Evolutionary conservation across 352 stramenopile species (phyloP).

Genomic region (Phytophthora sp.): DNA sequence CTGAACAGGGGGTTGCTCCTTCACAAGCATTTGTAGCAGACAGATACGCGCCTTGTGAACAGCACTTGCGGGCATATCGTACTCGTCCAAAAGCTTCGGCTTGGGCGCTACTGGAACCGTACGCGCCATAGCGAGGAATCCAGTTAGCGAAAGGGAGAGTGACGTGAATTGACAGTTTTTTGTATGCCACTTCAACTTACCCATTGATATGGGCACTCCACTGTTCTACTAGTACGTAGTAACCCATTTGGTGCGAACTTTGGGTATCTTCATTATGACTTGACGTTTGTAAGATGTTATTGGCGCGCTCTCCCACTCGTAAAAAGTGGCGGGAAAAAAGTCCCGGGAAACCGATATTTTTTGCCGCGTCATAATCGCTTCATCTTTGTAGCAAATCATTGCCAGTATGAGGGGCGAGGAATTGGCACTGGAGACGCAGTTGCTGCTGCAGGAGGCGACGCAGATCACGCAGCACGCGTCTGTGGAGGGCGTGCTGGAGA

Average conservation of each 20-base stretch:
- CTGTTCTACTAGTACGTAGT: too few species aligned
- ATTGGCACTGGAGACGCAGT: conserved; percentile 78
- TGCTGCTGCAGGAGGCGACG: conserved; percentile 79
- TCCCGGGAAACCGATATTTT: background rate
- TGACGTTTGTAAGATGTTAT: conserved; percentile 25
- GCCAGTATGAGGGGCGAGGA: conserved; percentile 50
- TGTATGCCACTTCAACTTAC: conserved; percentile 8
- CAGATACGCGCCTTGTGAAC: conserved; percentile 21
- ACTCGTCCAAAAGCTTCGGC: conserved; percentile 29
- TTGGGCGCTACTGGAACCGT: conserved; percentile 2
- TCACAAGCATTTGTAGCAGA: conserved; percentile 19
- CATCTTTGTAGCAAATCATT: conserved; percentile 1
- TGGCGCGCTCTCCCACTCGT: conserved; percentile 21
- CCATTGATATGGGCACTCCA: background rate
- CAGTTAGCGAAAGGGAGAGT: too few species aligned
- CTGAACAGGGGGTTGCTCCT: conserved; percentile 7
- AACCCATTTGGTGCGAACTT: conserved; percentile 2
- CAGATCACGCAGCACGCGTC: conserved; percentile 52
- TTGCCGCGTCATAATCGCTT: conserved; percentile 9
- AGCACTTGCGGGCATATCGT: conserved; percentile 13
- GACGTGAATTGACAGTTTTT: too few species aligned
- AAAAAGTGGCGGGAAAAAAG: conserved; percentile 31
- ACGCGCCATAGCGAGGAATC: conserved; percentile 9
- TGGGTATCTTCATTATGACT: conserved; percentile 5
- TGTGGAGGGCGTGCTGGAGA: conserved; percentile 38